These are phyloP conservation scores for Chenopodium quinoa DNA, from an alignment of 148 eudicot genomes.

Conservation along the genomic window DNA sequence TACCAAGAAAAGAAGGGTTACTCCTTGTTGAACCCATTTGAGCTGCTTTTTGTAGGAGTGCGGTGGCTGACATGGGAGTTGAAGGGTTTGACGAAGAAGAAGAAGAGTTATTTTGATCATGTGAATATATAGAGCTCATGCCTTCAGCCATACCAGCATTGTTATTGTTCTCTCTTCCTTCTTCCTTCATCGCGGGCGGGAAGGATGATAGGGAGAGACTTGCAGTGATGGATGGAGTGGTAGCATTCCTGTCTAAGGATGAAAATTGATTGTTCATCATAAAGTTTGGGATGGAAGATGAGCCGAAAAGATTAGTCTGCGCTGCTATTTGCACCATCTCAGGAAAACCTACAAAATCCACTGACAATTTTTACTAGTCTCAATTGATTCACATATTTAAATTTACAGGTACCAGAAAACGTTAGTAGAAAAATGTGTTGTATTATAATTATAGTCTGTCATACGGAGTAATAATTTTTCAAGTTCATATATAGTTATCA, in stretches of 20 bases:
- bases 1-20: constrained; percentile 42
- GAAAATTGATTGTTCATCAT: constrained; percentile 31
- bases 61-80: constrained; percentile 88
- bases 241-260: constrained; percentile 13
- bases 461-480: too few species aligned
- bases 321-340: constrained; percentile 58
- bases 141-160: constrained; percentile 28
- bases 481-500: too few species aligned
- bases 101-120: constrained; percentile 17
- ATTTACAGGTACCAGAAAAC: background rate
- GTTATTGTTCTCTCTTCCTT: constrained; percentile 18
- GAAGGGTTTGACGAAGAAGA: constrained; percentile 26
- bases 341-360: constrained; percentile 20
- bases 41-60: constrained; percentile 87
- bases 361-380: background rate
- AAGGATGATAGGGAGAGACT: constrained; percentile 45
- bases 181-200: constrained; percentile 30
- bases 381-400: background rate
- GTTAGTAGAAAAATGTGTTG: too few species aligned
- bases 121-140: constrained; percentile 31
- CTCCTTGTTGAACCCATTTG: constrained; percentile 76
- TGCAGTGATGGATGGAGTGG: constrained; percentile 28
- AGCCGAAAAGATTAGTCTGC: constrained; percentile 31
- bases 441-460: too few species aligned
- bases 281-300: constrained; percentile 42